Conservation (phyloP, 208 protist genomes). For the Trypanosoma platydactyli region DNA sequence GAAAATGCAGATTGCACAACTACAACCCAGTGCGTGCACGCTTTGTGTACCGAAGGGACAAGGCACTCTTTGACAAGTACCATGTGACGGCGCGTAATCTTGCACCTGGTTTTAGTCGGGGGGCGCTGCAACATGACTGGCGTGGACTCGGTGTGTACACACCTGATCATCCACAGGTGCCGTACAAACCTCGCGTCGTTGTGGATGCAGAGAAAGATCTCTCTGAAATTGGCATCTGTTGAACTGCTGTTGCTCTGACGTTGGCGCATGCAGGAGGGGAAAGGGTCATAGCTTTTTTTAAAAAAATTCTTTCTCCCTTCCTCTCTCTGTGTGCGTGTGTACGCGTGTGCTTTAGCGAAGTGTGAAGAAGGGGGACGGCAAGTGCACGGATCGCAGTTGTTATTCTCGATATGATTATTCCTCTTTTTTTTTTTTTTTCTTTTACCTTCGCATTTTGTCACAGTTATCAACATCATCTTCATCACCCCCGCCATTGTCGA, state of each 20-base stretch:
- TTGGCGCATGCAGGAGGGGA: too few relatives aligned
- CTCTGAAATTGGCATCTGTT: not conserved
- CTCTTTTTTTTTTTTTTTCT: not conserved
- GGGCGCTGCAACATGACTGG: constrained; percentile 66
- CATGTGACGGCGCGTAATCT: constrained; percentile 77
- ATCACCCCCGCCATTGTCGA: too few relatives aligned
- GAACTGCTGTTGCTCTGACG: not conserved
- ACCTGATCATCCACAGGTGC: constrained; percentile 82
- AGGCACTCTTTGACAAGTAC: constrained; percentile 88
- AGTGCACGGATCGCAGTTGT: not conserved
- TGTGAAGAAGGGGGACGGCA: not conserved
- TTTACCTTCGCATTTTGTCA: constrained; percentile 1
- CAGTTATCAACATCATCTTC: not conserved
- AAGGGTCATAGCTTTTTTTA: too few relatives aligned
- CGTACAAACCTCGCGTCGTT: constrained; percentile 36
- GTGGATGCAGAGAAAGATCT: not conserved
- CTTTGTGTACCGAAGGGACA: constrained; percentile 87
- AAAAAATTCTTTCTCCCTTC: too few relatives aligned
- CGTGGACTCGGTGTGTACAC: constrained; percentile 86
- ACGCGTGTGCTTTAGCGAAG: too few relatives aligned
- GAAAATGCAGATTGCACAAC: constrained; percentile 47
- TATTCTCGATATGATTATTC: constrained; percentile 7
- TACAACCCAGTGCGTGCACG: constrained; percentile 63
- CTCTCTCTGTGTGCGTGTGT: too few relatives aligned
- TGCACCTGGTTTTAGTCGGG: constrained; percentile 81